Evolutionary conservation across 2,329 filamentous ascomycete genomes (phyloP), one percentile per base, ranked within the genome.

Genomic region (Aspergillus arachidicola): DNA sequence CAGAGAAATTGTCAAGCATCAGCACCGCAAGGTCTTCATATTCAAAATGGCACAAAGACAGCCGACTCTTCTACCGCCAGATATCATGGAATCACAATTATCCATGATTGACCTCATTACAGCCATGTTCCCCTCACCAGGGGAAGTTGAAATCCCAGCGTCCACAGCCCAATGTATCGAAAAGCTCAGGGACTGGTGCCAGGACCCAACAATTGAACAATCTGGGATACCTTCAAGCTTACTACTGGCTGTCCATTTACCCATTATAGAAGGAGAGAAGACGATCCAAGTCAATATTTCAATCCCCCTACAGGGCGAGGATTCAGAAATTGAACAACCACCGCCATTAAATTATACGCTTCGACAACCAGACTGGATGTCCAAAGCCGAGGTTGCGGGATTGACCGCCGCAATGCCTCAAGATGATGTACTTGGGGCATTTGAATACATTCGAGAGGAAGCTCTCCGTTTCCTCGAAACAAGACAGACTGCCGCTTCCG

Each of bases 311-410:
- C 65, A 71, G 26, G 62, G 61, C 16, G 61, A 63, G 3, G 43
- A 61, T 11, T 45, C 62, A 6, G 65, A 64, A 1, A 63, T 64
- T 14, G 69, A 71, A 4, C 67, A 73, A 16, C 68, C 71, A 7
- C 74, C 73, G 2, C 23, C 70, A 48, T 30, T 70, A 10, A 65
- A 45, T 21, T 76, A 73, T 59, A 66, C 80, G 4, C 68, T 85
- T 11, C 81, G 81, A 7, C 84, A 86, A 51, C 83, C 84, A 1
- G 69, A 73, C 0, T 86, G 84, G 84, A 79, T 86, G 74, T 85
- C 78, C 61, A 85, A 81, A 68, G 81, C 82, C 7, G 80, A 84
- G 26, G 69, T 81, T 0, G 72, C 78, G 0, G 66, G 64, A 6
- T 63, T 86, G 5, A 76, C 76, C 3, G 59, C 75, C 0, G 73